Conservation (phyloP, 345 rosid species). For the Linum tenue region DNA sequence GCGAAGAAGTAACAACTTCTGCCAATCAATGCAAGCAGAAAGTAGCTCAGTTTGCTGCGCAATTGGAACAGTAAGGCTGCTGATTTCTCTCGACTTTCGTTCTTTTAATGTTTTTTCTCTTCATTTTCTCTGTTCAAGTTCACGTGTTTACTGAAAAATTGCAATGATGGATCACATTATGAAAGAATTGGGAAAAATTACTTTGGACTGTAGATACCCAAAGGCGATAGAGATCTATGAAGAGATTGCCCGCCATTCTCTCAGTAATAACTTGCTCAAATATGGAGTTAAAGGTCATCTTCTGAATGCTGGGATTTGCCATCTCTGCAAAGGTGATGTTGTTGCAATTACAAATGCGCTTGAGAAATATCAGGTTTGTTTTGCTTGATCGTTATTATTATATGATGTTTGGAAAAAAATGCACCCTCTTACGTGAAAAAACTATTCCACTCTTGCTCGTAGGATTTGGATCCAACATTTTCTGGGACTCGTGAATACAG, state of each 20-base stretch:
- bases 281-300: conserved; percentile 98
- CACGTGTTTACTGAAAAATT: background rate
- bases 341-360: conserved; percentile 84
- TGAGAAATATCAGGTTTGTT: conserved; percentile 76
- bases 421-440: background rate
- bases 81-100: background rate
- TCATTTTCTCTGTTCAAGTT: background rate
- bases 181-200: conserved; percentile 12
- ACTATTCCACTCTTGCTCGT: conserved; percentile 21
- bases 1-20: conserved; percentile 67
- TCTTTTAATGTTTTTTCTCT: background rate
- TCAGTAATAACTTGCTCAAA: conserved; percentile 71
- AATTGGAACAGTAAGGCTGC: conserved; percentile 69
- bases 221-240: conserved; percentile 86
- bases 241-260: conserved; percentile 69
- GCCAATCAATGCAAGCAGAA: conserved; percentile 98
- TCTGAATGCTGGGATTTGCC: conserved; percentile 94
- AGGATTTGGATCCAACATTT: conserved; percentile 96
- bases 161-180: background rate
- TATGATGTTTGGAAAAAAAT: too few species aligned
- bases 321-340: conserved; percentile 84
- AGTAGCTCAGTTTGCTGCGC: conserved; percentile 93
- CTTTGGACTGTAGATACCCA: conserved; percentile 52
- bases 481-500: conserved; percentile 85
- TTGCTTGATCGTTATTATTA: conserved; percentile 1